These are phyloP conservation scores for Podila verticillata DNA, from an alignment of 192 early-diverging fungal species.

Conservation along the genomic window DNA sequence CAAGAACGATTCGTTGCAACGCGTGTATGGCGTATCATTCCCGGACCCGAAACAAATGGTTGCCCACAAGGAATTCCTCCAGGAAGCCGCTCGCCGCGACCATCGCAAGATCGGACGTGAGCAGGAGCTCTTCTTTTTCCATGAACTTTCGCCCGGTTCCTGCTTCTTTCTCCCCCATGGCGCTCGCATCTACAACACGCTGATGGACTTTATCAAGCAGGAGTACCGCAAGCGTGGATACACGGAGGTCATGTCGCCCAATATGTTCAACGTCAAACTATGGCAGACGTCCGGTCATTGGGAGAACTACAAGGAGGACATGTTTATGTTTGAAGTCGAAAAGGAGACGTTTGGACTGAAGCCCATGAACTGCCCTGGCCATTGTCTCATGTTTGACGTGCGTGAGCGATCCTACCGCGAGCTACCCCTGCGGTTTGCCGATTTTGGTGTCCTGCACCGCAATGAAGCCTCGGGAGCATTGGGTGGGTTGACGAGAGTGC, in stretches of 20 bases:
- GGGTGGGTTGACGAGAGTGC: conserved; percentile 93
- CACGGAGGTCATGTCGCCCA: conserved; percentile 95
- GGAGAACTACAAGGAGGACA: conserved; percentile 96
- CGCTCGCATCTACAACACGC: conserved; percentile 92
- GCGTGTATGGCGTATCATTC: conserved; percentile 98
- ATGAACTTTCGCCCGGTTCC: conserved; percentile 92
- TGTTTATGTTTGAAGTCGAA: conserved; percentile 94
- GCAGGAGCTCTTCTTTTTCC: conserved; percentile 99
- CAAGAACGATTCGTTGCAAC: conserved; percentile 97
- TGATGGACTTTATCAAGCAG: conserved; percentile 86
- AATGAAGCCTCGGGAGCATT: conserved; percentile 94
- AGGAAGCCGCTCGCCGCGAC: conserved; percentile 94
- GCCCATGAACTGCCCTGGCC: conserved; percentile 99
- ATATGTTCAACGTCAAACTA: conserved; percentile 97
- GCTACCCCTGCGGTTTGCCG: conserved; percentile 95
- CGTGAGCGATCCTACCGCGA: conserved; percentile 96
- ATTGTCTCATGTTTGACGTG: conserved; percentile 95
- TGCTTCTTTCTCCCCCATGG: conserved; percentile 96
- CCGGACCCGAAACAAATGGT: conserved; percentile 96
- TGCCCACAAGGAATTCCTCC: conserved; percentile 92
- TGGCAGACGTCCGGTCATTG: conserved; percentile 97
- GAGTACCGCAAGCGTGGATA: conserved; percentile 94
- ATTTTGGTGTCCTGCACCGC: conserved; percentile 98
- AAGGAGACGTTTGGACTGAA: conserved; percentile 97
- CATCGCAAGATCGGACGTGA: conserved; percentile 95